phyloP scores from a whole-genome alignment of 2,329 filamentous ascomycete genomes.

The Neonectria faginata region DNA sequence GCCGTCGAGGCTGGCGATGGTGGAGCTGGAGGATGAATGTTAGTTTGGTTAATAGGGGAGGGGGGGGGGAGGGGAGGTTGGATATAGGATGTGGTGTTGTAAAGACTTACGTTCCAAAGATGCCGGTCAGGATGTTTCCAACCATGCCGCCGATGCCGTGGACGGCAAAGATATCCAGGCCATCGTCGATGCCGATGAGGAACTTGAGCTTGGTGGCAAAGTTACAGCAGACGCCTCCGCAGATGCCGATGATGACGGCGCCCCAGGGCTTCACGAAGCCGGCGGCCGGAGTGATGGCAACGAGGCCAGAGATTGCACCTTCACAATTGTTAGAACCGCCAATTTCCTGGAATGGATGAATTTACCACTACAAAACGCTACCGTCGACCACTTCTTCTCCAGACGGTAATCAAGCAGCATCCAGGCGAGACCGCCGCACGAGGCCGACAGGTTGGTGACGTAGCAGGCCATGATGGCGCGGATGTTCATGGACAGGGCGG shows the following conservation, averaged over 20 bases:
- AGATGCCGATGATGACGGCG: conserved; percentile 68
- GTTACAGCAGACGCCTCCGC: conserved; percentile 78
- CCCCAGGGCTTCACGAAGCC: conserved; percentile 80
- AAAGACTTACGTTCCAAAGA: conserved; percentile 75
- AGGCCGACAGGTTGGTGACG: conserved; percentile 88
- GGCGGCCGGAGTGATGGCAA: conserved; percentile 86
- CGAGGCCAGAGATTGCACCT: conserved; percentile 80
- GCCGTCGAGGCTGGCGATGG: conserved; percentile 81
- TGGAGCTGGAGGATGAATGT: conserved; percentile 59
- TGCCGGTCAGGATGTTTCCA: conserved; percentile 81
- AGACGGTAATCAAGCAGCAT: conserved; percentile 88
- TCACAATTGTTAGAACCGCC: too few relatives aligned
- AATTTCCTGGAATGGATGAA: too few relatives aligned
- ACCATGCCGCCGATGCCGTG: conserved; percentile 87
- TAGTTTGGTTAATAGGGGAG: conserved; percentile 27
- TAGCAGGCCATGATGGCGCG: conserved; percentile 91
- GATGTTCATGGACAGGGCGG: conserved; percentile 83
- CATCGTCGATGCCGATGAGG: conserved; percentile 81
- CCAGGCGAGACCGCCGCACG: conserved; percentile 85
- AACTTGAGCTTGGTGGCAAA: conserved; percentile 88
- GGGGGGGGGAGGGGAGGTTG: too few relatives aligned
- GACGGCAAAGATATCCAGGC: conserved; percentile 91
- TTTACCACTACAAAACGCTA: conserved; percentile 87
- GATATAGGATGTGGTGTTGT: neutral
- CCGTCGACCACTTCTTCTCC: conserved; percentile 93